phyloP scores from a whole-genome alignment of 2,329 filamentous ascomycete genomes.

The Sarocladium strictum region DNA sequence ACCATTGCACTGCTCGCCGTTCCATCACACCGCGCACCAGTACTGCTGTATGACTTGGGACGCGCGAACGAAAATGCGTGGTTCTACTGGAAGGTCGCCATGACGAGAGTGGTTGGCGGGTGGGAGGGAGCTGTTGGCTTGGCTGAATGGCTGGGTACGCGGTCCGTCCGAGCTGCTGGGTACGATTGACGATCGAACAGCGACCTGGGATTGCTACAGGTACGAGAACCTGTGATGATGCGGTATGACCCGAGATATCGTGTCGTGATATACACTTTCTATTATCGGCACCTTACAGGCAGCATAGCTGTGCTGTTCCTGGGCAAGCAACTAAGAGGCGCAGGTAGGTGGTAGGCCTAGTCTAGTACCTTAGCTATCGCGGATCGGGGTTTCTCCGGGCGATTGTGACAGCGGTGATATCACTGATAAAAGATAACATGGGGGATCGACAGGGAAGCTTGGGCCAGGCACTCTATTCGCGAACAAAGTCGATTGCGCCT shows the following conservation, averaged over 20 bases:
- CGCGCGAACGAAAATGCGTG: background rate
- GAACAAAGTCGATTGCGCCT: no score
- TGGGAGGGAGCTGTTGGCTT: conserved; percentile 19
- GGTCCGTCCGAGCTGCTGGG: background rate
- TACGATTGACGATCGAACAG: background rate
- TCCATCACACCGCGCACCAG: conserved; percentile 28
- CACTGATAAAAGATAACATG: conserved; percentile 5
- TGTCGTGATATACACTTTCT: background rate
- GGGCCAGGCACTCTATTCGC: no score
- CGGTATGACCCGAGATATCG: background rate
- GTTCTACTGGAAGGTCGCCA: background rate
- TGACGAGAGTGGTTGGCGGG: conserved; percentile 13
- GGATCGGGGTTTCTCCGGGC: conserved; percentile 3
- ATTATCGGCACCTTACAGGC: background rate
- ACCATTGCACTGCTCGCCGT: conserved; percentile 36
- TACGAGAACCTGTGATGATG: background rate
- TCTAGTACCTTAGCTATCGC: no score
- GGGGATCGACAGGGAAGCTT: background rate
- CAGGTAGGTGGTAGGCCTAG: no score
- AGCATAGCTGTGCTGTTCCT: background rate
- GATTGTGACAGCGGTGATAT: conserved; percentile 7
- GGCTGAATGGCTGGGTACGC: conserved; percentile 1
- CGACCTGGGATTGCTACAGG: background rate
- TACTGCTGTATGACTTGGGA: background rate
- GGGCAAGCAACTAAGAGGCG: background rate